Base-by-base conservation (phyloP, 495 filamentous ascomycete genomes). In the Xylaria sp. region DNA sequence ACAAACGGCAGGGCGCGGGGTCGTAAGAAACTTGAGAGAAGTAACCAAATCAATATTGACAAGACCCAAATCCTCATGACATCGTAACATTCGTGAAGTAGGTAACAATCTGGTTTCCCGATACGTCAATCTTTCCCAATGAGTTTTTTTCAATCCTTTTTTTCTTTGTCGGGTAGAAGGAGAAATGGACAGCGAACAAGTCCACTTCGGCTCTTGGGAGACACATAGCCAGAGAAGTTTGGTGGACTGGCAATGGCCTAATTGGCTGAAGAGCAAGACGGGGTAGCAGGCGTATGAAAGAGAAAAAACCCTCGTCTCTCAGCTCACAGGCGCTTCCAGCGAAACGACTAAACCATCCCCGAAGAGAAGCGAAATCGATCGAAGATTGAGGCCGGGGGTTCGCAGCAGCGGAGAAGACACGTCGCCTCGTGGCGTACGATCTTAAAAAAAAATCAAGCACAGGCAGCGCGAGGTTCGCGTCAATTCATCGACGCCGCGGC, bases 331-430 rank as follows among this genome's bases (percentile, higher is more conserved):
- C 21, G 46, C 61, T 64, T 58, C 68, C 59, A 26, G 24, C 68
- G 68, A 58, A 70, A 55, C 61, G 61, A 64, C 68, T 65, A 44
- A 58, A 37, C 5, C 68, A 65, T 64, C 68, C 46, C 68, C 61
- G 48, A 65, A 61, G 57, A 64, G 33, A 58, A 65, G 46, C 33
- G 29, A 63, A 50, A 70, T 70, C 58, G 3, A 70, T 55, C 61
- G 44, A 37, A 64, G 14, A n/a, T 24, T 4, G 61, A 65, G 61
- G 68, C 44, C 58, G 61, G 61, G 59, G 68, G 59, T 48, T 37
- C 67, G 68, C 68, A 57, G 44, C 61, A 58, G 68, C 50, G 59
- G 68, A 65, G 46, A 61, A 69, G 67, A 67, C 67, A 50, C 55
- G 43, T 69, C 57, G n/a, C 67, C 67, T 40, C 57, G 43, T 35